Conservation (phyloP, 176 grass and related monocot genomes). For the Sorghum bicolor region DNA sequence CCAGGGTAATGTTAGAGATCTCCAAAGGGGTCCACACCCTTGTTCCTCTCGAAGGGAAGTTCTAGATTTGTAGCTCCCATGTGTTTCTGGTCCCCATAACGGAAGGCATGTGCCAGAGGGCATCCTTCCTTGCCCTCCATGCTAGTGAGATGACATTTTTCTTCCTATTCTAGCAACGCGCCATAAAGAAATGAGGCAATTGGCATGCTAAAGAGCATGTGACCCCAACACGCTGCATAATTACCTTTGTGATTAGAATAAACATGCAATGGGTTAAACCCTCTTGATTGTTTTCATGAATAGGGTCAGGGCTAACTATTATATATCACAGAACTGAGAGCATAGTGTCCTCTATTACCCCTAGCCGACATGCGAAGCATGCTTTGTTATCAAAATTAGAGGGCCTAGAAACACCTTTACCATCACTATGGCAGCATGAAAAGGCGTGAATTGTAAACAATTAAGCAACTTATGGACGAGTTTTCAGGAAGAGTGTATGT, state of each 20-base stretch:
- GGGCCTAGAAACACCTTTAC: constrained; percentile 51
- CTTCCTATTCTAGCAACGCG: constrained; percentile 32
- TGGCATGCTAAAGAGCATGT: constrained; percentile 62
- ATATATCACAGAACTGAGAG: constrained; percentile 1
- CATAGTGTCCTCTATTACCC: constrained; percentile 41
- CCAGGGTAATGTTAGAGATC: constrained; percentile 45
- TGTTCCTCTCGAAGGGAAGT: constrained; percentile 40
- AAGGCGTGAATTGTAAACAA: constrained; percentile 39
- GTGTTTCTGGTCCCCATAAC: constrained; percentile 78
- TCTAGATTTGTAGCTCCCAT: constrained; percentile 67
- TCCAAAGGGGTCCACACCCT: constrained; percentile 29
- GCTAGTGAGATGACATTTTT: constrained; percentile 36
- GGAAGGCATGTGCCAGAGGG: constrained; percentile 59
- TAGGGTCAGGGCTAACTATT: constrained; percentile 42
- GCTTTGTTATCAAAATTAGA: constrained; percentile 56
- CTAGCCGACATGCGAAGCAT: constrained; percentile 47
- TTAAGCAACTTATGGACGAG: constrained; percentile 23
- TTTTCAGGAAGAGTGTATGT: constrained; percentile 25
- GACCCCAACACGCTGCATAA: constrained; percentile 61
- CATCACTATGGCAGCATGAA: constrained; percentile 48
- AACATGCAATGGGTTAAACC: constrained; percentile 18
- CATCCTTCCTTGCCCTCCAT: constrained; percentile 51
- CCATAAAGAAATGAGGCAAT: constrained; percentile 38
- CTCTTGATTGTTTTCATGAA: constrained; percentile 35
- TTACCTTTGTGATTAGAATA: constrained; percentile 67